Evolutionary conservation across 2,329 filamentous ascomycete species (phyloP), one percentile per base, ranked within the genome.

Genomic region (Ophiostoma novo-ulmi): DNA sequence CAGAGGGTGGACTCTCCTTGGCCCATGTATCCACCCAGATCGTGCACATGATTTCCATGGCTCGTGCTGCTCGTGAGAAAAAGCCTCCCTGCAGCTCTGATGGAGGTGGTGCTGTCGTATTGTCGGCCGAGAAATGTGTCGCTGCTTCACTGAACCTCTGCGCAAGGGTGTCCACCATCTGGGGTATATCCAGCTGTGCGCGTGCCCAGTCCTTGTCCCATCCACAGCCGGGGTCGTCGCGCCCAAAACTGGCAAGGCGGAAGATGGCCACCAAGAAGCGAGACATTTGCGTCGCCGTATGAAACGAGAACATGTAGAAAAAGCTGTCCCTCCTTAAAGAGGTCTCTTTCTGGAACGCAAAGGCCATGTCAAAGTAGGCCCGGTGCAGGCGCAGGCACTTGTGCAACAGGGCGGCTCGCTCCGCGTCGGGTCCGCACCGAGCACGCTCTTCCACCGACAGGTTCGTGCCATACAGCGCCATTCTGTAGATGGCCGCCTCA

Each of bases 161-260:
- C 14, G 58, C 26, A 11, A 63, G 26, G 7, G 58, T 63, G 22
- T 65, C 68, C 11, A 72, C 20, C 58, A 64, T 66, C 3, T 26
- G 20, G 1, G 44, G 67, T 3, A 71, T n/a, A 20, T 67, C 44
- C 10, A 72, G 68, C 48, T 68, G 58, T 5, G 48, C 22, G 20
- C 71, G 70, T 5, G 71, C 70, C 65, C 69, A 67, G 17, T 66
- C 39, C 39, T 26, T 38, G 65, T 72, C 71, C 71, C 71, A 72
- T 14, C 68, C 71, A 63, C 58, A 63, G 26, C 58, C 58, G 41
- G 58, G 67, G 36, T 71, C 70, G 61, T 69, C 70, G 8, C 20
- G 58, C n/a, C 26, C 35, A 17, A 68, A 65, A 52, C 20, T 66
- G 20, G 65, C 67, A 6, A 72, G 70, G 20, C 70, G 69, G 70